Evolutionary conservation across 352 stramenopile species (phyloP).

Genomic region (Pythium biforme): DNA sequence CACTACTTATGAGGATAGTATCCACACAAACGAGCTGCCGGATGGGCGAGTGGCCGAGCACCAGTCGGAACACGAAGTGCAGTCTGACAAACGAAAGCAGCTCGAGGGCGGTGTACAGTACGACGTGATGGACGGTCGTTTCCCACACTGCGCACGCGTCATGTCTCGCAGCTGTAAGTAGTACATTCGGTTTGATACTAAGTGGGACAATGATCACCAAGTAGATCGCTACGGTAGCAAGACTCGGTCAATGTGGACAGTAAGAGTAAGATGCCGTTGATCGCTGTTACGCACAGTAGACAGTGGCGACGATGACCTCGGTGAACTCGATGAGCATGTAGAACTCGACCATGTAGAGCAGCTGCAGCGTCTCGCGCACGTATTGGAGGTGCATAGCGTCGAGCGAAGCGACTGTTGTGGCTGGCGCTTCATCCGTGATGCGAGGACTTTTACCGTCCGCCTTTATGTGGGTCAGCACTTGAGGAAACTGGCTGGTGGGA

Average conservation of each 20-base stretch:
- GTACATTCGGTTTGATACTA: conserved; percentile 28
- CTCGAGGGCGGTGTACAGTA: conserved; percentile 32
- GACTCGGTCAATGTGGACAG: not conserved
- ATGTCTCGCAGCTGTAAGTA: conserved; percentile 21
- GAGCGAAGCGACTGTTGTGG: too few species aligned
- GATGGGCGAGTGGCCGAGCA: not conserved
- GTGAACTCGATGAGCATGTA: conserved; percentile 15
- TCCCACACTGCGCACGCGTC: not conserved
- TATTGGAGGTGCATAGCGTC: not conserved
- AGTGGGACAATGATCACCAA: conserved; percentile 11
- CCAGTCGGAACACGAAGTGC: not conserved
- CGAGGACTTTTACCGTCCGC: too few species aligned
- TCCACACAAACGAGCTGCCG: too few species aligned
- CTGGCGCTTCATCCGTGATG: too few species aligned
- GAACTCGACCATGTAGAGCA: conserved; percentile 18
- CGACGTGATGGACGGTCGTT: conserved; percentile 2
- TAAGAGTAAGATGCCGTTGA: not conserved
- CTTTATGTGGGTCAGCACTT: too few species aligned
- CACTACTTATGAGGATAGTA: too few species aligned
- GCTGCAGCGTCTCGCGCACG: not conserved
- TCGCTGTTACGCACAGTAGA: conserved; percentile 21
- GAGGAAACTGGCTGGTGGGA: too few species aligned
- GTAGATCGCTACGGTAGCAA: conserved; percentile 13
- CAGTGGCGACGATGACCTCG: not conserved
- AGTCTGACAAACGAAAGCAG: conserved; percentile 23